These are phyloP conservation scores for Endotrypanum monterogeii DNA, from an alignment of 208 protist species.

Conservation along the genomic window DNA sequence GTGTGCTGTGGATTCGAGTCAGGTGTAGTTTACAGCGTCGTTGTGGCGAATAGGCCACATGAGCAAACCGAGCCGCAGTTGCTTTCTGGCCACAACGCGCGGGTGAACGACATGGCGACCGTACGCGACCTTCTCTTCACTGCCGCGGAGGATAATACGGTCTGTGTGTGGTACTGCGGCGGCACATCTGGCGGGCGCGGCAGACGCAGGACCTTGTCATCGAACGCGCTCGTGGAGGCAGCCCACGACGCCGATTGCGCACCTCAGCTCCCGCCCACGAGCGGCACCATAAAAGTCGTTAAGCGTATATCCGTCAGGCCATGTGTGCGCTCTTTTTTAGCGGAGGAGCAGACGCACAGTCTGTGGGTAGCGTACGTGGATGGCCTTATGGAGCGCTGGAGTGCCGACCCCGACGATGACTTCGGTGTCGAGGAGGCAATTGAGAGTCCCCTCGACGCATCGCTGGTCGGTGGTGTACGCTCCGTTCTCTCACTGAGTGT, in stretches of 20 bases:
- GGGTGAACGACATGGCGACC: slow-evolving; percentile 66
- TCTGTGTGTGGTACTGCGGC: slow-evolving; percentile 70
- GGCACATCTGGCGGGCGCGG: background rate
- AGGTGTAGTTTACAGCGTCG: slow-evolving; percentile 50
- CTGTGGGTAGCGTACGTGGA: slow-evolving; percentile 82
- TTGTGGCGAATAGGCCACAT: slow-evolving; percentile 47
- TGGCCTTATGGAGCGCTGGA: slow-evolving; percentile 85
- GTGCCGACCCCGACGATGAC: slow-evolving; percentile 81
- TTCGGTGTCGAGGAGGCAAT: slow-evolving; percentile 85
- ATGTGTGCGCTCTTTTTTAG: slow-evolving; percentile 54
- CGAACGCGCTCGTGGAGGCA: background rate
- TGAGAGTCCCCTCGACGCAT: slow-evolving; percentile 34
- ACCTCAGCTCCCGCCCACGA: background rate
- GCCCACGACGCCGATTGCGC: background rate
- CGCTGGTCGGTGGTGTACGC: slow-evolving; percentile 17
- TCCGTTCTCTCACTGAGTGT: slow-evolving; percentile 48
- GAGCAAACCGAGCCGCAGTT: slow-evolving; percentile 30
- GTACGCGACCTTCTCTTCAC: slow-evolving; percentile 78
- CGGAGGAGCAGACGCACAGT: slow-evolving; percentile 55
- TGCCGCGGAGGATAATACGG: slow-evolving; percentile 63
- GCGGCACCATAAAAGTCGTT: slow-evolving; percentile 32
- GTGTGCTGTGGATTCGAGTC: slow-evolving; percentile 69
- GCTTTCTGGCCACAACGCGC: slow-evolving; percentile 52
- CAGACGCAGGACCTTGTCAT: background rate
- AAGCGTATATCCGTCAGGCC: slow-evolving; percentile 61